These are phyloP conservation scores for Gracilaria vermiculophylla DNA, from an alignment of 23 red algal genomes.

Conservation along the genomic window DNA sequence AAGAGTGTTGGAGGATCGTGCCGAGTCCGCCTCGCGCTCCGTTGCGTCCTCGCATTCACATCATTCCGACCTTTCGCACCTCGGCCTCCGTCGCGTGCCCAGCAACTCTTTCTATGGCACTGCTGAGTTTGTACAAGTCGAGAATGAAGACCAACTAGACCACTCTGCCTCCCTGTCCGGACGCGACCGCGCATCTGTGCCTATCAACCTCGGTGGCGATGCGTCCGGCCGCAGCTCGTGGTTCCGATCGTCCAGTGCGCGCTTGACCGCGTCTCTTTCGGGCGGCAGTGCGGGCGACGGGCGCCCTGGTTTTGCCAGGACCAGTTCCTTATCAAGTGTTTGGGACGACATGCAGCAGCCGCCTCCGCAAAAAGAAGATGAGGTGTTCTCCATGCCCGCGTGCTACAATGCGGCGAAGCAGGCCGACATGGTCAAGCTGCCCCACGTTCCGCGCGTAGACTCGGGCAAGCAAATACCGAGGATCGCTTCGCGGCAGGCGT, in stretches of 20 bases:
- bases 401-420: background rate
- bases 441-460: background rate
- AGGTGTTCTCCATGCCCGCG: slow-evolving; percentile 14
- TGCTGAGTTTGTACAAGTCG: slow-evolving; percentile 13
- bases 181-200: background rate
- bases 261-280: slow-evolving; percentile 6
- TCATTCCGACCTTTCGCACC: slow-evolving; percentile 12
- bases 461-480: background rate
- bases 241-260: background rate
- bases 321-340: background rate
- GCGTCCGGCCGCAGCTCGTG: background rate
- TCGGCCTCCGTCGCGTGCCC: slow-evolving; percentile 5
- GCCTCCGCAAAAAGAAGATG: background rate
- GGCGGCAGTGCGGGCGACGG: background rate
- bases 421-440: background rate
- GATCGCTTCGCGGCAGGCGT: background rate
- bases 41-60: background rate
- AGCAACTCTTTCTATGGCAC: slow-evolving; percentile 5
- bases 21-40: slow-evolving; percentile 16
- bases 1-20: background rate
- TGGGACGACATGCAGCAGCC: slow-evolving; percentile 14
- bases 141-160: background rate
- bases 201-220: background rate
- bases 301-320: background rate
- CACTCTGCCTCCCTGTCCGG: background rate